Evolutionary conservation across 805 yeast genomes (phyloP).

Genomic region (Monosporozyma unispora): DNA sequence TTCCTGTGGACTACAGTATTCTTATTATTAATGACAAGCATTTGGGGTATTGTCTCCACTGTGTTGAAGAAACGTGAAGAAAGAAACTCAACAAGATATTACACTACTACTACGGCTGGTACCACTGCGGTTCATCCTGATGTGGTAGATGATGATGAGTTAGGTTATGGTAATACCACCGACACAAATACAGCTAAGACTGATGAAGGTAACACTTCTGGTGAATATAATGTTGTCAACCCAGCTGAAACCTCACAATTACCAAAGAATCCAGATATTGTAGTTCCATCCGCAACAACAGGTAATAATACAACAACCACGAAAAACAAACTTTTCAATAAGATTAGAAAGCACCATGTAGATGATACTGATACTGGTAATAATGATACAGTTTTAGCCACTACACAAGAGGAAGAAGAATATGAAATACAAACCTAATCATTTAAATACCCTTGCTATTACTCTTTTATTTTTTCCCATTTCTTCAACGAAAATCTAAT

Average conservation of each 20-base stretch:
- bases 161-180: not conserved
- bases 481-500: no score
- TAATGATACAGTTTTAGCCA: not conserved
- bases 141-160: not conserved
- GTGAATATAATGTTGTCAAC: slow-evolving; percentile 2
- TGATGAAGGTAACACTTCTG: not conserved
- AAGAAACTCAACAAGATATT: slow-evolving; percentile 3
- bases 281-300: not conserved
- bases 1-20: slow-evolving; percentile 45
- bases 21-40: slow-evolving; percentile 12
- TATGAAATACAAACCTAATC: no score
- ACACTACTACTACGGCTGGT: not conserved
- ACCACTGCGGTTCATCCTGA: not conserved
- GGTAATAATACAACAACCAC: not conserved
- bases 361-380: not conserved
- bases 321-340: not conserved
- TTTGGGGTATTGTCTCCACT: slow-evolving; percentile 16
- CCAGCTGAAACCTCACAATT: not conserved
- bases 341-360: not conserved
- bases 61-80: slow-evolving; percentile 4
- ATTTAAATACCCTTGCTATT: no score
- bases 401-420: not conserved
- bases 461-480: no score
- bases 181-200: not conserved
- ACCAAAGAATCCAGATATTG: not conserved